A percentile compares a stretch with the other conserved stretches of the same genome.
Conservation (phyloP, 768 basidiomycete species). For the Austroboletus festivus region DNA sequence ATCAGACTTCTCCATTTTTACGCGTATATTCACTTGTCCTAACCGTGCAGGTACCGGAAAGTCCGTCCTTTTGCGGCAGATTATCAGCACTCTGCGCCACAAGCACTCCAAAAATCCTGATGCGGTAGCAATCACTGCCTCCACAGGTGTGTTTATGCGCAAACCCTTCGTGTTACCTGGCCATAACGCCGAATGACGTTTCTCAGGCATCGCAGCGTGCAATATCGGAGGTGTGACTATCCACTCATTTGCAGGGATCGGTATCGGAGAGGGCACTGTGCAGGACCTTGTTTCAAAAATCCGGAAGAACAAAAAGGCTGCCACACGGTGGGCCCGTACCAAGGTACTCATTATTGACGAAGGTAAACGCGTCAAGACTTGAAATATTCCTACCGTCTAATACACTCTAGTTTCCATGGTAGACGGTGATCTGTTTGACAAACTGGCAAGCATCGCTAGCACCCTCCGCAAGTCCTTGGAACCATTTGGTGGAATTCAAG, state of each 20-base stretch:
- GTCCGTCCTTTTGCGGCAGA: slow-evolving; percentile 89
- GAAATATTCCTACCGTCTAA: neutral
- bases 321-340: slow-evolving; percentile 75
- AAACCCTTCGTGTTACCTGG: neutral
- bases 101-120: slow-evolving; percentile 53
- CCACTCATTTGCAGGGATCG: slow-evolving; percentile 95
- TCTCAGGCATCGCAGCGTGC: slow-evolving; percentile 86
- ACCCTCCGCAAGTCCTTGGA: slow-evolving; percentile 54
- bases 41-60: slow-evolving; percentile 80
- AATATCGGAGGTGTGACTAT: slow-evolving; percentile 96
- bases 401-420: slow-evolving; percentile 85
- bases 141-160: slow-evolving; percentile 59
- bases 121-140: slow-evolving; percentile 90
- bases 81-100: slow-evolving; percentile 70
- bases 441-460: slow-evolving; percentile 70
- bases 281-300: slow-evolving; percentile 64
- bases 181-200: neutral
- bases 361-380: slow-evolving; percentile 39
- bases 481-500: slow-evolving; percentile 96
- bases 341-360: slow-evolving; percentile 84
- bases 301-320: slow-evolving; percentile 81
- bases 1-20: slow-evolving; percentile 7
- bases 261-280: slow-evolving; percentile 67
- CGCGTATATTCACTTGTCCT: slow-evolving; percentile 1
- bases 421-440: slow-evolving; percentile 91